Conservation (phyloP, 176 grass and related monocot species). For the Puya raimondii region DNA sequence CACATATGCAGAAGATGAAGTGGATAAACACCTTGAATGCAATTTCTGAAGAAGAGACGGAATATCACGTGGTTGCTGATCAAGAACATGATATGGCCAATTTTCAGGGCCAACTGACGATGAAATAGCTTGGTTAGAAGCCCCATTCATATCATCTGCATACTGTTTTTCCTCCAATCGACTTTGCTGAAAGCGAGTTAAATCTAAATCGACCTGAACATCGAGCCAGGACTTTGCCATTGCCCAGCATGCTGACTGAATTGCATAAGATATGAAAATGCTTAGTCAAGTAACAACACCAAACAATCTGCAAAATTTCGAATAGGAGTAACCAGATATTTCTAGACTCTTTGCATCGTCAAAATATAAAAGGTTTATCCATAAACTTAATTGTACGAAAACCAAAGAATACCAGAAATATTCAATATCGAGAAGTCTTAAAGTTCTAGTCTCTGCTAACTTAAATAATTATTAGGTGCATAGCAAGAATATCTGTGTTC, state of each 20-base stretch:
- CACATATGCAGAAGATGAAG: constrained; percentile 3
- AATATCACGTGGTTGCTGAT: constrained; percentile 91
- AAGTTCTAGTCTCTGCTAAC: too few species aligned
- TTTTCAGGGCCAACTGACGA: constrained; percentile 48
- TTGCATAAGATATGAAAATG: background rate
- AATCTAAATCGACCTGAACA: constrained; percentile 78
- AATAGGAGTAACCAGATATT: too few species aligned
- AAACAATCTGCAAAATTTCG: background rate
- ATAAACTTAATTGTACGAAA: too few species aligned
- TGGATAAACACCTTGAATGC: constrained; percentile 64
- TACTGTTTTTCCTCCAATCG: constrained; percentile 56
- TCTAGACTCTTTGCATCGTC: too few species aligned
- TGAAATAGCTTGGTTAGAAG: constrained; percentile 32
- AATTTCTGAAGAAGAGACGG: constrained; percentile 89
- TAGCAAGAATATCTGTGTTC: too few species aligned
- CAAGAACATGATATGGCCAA: constrained; percentile 84
- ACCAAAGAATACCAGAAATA: too few species aligned
- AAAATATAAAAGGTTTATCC: too few species aligned
- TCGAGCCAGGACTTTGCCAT: constrained; percentile 91
- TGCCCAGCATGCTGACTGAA: constrained; percentile 95
- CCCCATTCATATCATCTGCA: constrained; percentile 70
- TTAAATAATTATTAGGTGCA: too few species aligned
- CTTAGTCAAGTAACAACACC: background rate
- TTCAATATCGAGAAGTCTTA: too few species aligned
- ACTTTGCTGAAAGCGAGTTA: constrained; percentile 60